Conservation (phyloP, 495 filamentous ascomycete genomes). For the Cudoniella acicularis region DNA sequence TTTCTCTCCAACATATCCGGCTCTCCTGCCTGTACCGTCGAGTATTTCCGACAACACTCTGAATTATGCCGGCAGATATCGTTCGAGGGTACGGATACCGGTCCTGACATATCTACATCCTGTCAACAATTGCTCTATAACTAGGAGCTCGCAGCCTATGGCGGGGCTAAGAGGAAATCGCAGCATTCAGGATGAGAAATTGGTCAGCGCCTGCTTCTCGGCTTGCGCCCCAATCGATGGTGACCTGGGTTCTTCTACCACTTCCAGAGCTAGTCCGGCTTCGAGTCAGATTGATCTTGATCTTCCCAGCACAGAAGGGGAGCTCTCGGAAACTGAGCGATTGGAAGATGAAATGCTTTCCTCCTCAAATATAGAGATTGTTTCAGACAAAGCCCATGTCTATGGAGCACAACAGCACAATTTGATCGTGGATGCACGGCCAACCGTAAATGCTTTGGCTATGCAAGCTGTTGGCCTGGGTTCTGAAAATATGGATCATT, state of each 20-base stretch:
- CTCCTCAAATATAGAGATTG: constrained; percentile 41
- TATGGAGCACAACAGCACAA: constrained; percentile 95
- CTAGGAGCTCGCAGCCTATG: constrained; percentile 87
- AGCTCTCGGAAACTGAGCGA: constrained; percentile 55
- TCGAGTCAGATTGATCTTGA: constrained; percentile 54
- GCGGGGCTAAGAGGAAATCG: constrained; percentile 82
- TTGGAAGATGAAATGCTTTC: constrained; percentile 70
- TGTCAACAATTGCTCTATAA: constrained; percentile 95
- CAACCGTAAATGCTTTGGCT: constrained; percentile 90
- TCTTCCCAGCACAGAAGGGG: constrained; percentile 34
- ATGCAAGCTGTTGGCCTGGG: constrained; percentile 95
- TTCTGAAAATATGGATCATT: constrained; percentile 98
- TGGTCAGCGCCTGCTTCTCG: constrained; percentile 91
- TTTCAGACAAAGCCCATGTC: constrained; percentile 22
- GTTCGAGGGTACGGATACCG: constrained; percentile 83
- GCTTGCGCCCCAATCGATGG: constrained; percentile 53
- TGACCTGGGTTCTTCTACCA: constrained; percentile 35
- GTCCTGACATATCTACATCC: constrained; percentile 90
- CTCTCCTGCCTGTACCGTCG: constrained; percentile 75
- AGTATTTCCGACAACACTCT: constrained; percentile 93
- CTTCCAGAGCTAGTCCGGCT: constrained; percentile 51
- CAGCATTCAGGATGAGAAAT: constrained; percentile 92
- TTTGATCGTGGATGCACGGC: constrained; percentile 93
- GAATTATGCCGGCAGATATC: constrained; percentile 87
- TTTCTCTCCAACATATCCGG: constrained; percentile 95